phyloP scores from a whole-genome alignment of 805 yeast species.

The Candida qinlingensis region DNA sequence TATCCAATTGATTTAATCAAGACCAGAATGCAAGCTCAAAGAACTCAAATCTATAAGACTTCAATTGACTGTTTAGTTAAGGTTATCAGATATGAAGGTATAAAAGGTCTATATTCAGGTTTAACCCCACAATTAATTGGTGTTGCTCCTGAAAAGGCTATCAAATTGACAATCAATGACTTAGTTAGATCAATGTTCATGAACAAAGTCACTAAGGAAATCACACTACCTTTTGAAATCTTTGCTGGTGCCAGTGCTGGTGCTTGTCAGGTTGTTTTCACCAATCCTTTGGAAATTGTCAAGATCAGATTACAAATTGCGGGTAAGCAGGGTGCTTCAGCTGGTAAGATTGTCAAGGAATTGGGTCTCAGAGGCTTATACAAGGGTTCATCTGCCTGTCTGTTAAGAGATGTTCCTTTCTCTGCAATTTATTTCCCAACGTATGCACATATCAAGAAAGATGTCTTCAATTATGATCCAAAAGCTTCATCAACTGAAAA shows the following conservation, averaged over 20 bases:
- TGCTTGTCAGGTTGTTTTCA: slow-evolving; percentile 91
- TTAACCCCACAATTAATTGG: slow-evolving; percentile 92
- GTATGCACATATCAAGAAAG: slow-evolving; percentile 86
- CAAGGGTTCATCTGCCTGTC: slow-evolving; percentile 87
- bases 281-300: slow-evolving; percentile 94
- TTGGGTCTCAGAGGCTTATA: slow-evolving; percentile 83
- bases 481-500: slow-evolving; percentile 33
- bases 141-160: slow-evolving; percentile 98
- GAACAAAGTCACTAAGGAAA: slow-evolving; percentile 40
- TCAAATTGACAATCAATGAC: slow-evolving; percentile 91
- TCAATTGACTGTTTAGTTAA: slow-evolving; percentile 83
- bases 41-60: slow-evolving; percentile 65
- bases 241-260: slow-evolving; percentile 93
- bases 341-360: slow-evolving; percentile 67
- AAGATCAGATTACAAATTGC: slow-evolving; percentile 93
- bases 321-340: slow-evolving; percentile 59
- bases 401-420: slow-evolving; percentile 93
- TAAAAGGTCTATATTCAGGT: slow-evolving; percentile 85
- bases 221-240: slow-evolving; percentile 60
- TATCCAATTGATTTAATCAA: slow-evolving; percentile 95
- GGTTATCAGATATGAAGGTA: slow-evolving; percentile 72
- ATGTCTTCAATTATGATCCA: slow-evolving; percentile 79
- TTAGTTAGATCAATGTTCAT: slow-evolving; percentile 71
- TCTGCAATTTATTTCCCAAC: slow-evolving; percentile 97
- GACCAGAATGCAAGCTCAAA: slow-evolving; percentile 96